phyloP scores from a whole-genome alignment of 2,329 filamentous ascomycete genomes.

The Raffaelea arxii region DNA sequence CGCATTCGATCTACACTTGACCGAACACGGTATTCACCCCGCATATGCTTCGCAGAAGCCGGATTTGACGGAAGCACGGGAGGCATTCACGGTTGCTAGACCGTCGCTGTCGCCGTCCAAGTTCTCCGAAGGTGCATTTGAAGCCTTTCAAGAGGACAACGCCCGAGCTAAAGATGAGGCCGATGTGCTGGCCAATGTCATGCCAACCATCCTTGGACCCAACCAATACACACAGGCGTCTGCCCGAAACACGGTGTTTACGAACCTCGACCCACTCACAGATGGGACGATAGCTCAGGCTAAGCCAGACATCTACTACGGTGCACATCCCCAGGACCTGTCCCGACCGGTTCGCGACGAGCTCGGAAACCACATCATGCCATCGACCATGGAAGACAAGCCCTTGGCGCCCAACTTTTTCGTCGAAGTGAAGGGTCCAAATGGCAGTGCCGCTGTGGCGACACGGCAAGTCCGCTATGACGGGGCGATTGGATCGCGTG shows the following conservation, averaged over 20 bases:
- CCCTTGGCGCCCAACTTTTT: constrained; percentile 31
- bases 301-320: constrained; percentile 23
- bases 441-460: constrained; percentile 20
- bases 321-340: constrained; percentile 18
- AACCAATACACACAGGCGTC: constrained; percentile 14
- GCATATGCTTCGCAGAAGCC: constrained; percentile 18
- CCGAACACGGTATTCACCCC: constrained; percentile 23
- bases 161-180: constrained; percentile 22
- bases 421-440: constrained; percentile 26
- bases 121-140: constrained; percentile 20
- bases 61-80: constrained; percentile 21
- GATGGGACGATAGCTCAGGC: constrained; percentile 18
- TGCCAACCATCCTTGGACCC: constrained; percentile 22
- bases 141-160: constrained; percentile 19
- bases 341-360: constrained; percentile 14
- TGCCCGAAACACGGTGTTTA: constrained; percentile 20
- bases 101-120: constrained; percentile 25
- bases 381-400: constrained; percentile 19
- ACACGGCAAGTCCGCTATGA: constrained; percentile 26
- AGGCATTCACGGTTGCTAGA: constrained; percentile 17
- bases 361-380: constrained; percentile 20
- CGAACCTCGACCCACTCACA: constrained; percentile 25
- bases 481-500: constrained; percentile 25
- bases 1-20: constrained; percentile 26
- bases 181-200: constrained; percentile 20